Conservation (phyloP, 2,329 filamentous ascomycete genomes). For the Aspergillus viridinutans region DNA sequence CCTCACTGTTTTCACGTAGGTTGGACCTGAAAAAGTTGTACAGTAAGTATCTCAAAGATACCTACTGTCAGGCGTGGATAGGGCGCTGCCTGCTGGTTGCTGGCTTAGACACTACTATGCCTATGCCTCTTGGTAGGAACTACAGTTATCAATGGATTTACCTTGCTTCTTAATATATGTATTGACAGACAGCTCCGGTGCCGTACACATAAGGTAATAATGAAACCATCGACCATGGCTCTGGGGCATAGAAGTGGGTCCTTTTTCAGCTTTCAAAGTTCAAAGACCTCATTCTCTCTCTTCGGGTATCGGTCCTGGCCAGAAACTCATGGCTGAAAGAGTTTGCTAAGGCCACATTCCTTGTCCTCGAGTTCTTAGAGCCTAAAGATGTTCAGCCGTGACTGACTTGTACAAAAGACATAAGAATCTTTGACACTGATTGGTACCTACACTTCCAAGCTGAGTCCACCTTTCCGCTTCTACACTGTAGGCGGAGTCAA, state of each 20-base stretch:
- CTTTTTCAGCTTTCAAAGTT: not conserved
- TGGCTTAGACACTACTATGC: not conserved
- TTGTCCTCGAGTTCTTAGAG: not conserved
- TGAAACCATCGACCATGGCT: not conserved
- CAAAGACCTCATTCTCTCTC: conserved; percentile 1
- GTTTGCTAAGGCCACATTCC: not conserved
- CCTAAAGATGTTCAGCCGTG: too few species aligned
- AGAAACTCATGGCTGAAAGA: not conserved
- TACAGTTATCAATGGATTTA: not conserved
- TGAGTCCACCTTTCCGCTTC: not conserved
- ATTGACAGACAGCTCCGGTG: not conserved
- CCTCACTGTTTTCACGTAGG: not conserved
- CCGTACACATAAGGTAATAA: not conserved
- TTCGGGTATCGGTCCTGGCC: not conserved
- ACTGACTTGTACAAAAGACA: not conserved
- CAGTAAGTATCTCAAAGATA: not conserved
- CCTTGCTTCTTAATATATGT: not conserved
- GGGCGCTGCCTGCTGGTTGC: too few species aligned
- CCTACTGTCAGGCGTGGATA: not conserved
- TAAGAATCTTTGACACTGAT: too few species aligned
- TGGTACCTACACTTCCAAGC: not conserved
- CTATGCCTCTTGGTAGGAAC: not conserved
- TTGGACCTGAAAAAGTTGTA: not conserved
- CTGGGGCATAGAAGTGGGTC: not conserved
- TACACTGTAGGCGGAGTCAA: conserved; percentile 6